A percentile compares a stretch with the other conserved stretches of the same genome.
Evolutionary conservation across 2,329 filamentous ascomycete species (phyloP).

Genomic region (Zarea fungicola): DNA sequence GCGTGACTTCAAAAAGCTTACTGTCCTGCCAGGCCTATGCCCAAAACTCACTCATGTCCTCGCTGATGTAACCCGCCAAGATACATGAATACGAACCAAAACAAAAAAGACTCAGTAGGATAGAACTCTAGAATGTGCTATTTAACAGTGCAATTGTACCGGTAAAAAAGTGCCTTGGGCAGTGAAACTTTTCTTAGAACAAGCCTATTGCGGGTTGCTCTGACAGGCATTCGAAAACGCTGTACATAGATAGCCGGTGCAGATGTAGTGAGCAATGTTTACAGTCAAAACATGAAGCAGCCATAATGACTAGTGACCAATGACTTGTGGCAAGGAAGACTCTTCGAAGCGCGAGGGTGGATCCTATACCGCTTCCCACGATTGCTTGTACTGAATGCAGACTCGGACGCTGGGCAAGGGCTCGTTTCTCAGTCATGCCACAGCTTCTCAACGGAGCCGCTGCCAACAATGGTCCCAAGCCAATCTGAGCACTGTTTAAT

Average conservation of each 20-base stretch:
- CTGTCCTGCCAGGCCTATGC: slow-evolving; percentile 66
- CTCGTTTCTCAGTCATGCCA: slow-evolving; percentile 31
- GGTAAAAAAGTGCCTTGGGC: slow-evolving; percentile 1
- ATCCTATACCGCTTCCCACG: no score
- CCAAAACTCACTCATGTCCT: slow-evolving; percentile 73
- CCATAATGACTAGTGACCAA: no score
- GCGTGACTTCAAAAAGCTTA: slow-evolving; percentile 7
- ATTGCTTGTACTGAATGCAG: no score
- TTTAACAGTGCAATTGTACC: neutral
- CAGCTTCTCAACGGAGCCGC: slow-evolving; percentile 34
- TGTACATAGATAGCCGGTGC: slow-evolving; percentile 12
- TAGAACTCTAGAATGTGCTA: neutral
- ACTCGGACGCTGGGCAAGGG: no score
- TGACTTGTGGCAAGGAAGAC: no score
- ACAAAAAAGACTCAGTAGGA: slow-evolving; percentile 4
- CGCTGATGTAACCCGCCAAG: slow-evolving; percentile 55
- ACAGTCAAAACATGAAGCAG: neutral
- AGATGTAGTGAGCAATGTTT: slow-evolving; percentile 7
- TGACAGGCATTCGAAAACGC: neutral
- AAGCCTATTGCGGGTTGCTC: neutral
- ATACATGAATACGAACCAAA: neutral
- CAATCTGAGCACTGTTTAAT: slow-evolving; percentile 58
- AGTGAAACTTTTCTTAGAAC: neutral
- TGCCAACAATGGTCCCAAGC: slow-evolving; percentile 55
- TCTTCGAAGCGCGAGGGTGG: no score